phyloP scores from a whole-genome alignment of 495 filamentous ascomycete genomes.

The Poronia punctata region DNA sequence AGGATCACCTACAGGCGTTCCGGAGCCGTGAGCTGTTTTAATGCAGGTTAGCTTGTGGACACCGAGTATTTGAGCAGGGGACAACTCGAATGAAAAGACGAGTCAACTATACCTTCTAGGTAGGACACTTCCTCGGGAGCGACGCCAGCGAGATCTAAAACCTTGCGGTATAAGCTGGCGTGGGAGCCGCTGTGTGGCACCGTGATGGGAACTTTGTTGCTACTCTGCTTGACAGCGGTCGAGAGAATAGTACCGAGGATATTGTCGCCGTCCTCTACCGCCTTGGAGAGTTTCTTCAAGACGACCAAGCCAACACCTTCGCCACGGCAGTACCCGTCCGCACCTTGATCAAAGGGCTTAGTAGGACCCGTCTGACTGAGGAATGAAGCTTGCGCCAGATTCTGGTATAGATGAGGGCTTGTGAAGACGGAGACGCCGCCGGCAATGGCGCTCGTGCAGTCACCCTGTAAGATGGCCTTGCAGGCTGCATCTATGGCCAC shows the following conservation, averaged over 20 bases:
- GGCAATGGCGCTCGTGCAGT: constrained; percentile 36
- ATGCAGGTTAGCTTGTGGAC: too few species aligned
- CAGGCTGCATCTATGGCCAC: constrained; percentile 39
- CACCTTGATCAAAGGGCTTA: constrained; percentile 35
- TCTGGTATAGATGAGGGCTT: constrained; percentile 23
- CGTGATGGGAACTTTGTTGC: constrained; percentile 28
- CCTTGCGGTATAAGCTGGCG: constrained; percentile 16
- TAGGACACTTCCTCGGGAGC: constrained; percentile 16
- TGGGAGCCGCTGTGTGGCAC: constrained; percentile 30
- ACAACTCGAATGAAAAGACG: too few species aligned
- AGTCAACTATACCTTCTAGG: too few species aligned
- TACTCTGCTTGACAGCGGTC: constrained; percentile 41
- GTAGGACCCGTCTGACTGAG: constrained; percentile 28
- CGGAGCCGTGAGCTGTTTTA: constrained; percentile 41
- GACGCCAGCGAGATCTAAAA: constrained; percentile 3
- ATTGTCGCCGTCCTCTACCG: constrained; percentile 36
- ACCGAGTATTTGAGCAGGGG: too few species aligned
- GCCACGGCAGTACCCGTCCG: constrained; percentile 54
- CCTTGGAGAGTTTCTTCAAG: constrained; percentile 46
- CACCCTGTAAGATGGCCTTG: constrained; percentile 32
- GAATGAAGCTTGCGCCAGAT: constrained; percentile 34
- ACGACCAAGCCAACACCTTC: constrained; percentile 47
- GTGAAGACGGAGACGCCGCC: constrained; percentile 26
- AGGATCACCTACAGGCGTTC: constrained; percentile 36
- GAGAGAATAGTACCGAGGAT: constrained; percentile 49